Conservation (phyloP, 345 rosid species). For the Euphorbia tirucalli region DNA sequence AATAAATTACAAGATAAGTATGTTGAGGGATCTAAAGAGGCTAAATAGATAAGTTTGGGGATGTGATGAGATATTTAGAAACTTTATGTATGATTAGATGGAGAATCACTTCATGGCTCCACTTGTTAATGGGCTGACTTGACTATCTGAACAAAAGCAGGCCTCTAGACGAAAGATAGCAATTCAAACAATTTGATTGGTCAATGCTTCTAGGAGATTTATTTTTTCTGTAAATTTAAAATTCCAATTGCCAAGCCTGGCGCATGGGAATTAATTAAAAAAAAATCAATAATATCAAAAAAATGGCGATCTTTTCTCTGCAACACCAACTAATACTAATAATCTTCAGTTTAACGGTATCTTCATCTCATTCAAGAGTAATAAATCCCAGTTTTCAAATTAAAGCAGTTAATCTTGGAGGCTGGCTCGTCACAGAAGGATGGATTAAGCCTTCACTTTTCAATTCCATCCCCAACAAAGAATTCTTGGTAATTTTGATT, state of each 20-base stretch:
- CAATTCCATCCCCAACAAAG: constrained; percentile 56
- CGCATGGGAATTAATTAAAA: too few relatives aligned
- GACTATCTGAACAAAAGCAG: too few relatives aligned
- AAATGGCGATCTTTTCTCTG: constrained; percentile 11
- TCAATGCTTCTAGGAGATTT: constrained; percentile 6
- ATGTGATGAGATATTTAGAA: too few relatives aligned
- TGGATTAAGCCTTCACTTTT: constrained; percentile 72
- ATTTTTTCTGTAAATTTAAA: neutral
- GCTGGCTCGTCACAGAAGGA: constrained; percentile 70
- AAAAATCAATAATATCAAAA: neutral
- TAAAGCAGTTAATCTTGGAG: constrained; percentile 66
- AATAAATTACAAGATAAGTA: too few relatives aligned
- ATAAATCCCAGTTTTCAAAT: constrained; percentile 17
- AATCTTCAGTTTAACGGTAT: constrained; percentile 9
- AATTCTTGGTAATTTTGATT: constrained; percentile 49
- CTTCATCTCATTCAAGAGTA: constrained; percentile 24
- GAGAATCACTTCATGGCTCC: too few relatives aligned
- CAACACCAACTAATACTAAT: constrained; percentile 12
- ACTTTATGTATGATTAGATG: too few relatives aligned
- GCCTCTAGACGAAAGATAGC: too few relatives aligned
- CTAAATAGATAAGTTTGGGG: too few relatives aligned
- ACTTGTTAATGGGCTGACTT: too few relatives aligned
- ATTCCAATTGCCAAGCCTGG: too few relatives aligned
- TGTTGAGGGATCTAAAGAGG: too few relatives aligned
- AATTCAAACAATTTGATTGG: neutral